Conservation (phyloP, 1,284 basidiomycete species). For the Sanghuangporus baumii region DNA sequence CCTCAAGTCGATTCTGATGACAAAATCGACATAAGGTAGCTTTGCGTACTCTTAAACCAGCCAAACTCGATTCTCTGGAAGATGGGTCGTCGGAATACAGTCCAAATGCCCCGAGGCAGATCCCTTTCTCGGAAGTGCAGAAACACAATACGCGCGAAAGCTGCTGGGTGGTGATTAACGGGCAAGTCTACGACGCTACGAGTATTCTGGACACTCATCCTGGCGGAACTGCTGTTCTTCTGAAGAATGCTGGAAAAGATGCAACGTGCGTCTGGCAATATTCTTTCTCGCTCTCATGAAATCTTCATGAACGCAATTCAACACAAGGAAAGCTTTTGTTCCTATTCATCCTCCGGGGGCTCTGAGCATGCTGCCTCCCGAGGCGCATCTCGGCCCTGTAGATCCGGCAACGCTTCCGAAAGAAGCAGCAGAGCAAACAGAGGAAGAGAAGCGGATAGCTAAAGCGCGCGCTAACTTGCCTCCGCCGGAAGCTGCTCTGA, state of each 20-base stretch:
- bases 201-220: constrained; percentile 41
- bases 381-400: constrained; percentile 38
- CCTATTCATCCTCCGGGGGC: constrained; percentile 33
- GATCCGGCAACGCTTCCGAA: constrained; percentile 39
- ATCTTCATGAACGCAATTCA: neutral
- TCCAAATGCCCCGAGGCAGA: constrained; percentile 20
- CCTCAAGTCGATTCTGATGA: neutral
- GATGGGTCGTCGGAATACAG: neutral
- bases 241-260: constrained; percentile 48
- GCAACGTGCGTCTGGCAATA: constrained; percentile 36
- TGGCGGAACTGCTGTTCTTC: constrained; percentile 43
- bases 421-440: constrained; percentile 28
- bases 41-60: neutral
- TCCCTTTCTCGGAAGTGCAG: constrained; percentile 43
- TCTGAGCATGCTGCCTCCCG: constrained; percentile 27
- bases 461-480: constrained; percentile 37
- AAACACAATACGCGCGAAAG: constrained; percentile 42
- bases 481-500: constrained; percentile 35
- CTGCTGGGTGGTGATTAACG: constrained; percentile 49
- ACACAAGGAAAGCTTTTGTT: constrained; percentile 29
- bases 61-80: neutral
- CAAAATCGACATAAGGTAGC: neutral
- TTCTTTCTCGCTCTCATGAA: neutral
- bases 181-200: constrained; percentile 38
- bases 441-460: constrained; percentile 38